Conservation (phyloP, 768 basidiomycete species). For the Lentinula detonsa region DNA sequence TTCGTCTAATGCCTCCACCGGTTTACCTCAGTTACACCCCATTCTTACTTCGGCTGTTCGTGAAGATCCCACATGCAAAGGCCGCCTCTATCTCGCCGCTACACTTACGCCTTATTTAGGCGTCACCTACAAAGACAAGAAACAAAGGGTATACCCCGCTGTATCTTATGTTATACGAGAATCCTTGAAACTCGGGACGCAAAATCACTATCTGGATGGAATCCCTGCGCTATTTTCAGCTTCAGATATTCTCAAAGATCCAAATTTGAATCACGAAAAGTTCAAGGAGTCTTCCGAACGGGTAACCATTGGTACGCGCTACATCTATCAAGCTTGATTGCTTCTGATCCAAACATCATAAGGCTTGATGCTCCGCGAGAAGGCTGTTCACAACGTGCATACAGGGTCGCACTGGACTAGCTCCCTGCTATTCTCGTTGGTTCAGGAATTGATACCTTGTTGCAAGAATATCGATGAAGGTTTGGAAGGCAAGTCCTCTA, state of each 20-base stretch:
- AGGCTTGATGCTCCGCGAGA: constrained; percentile 69
- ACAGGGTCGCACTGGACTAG: constrained; percentile 66
- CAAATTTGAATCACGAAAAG: constrained; percentile 25
- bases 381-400: constrained; percentile 53
- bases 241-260: constrained; percentile 33
- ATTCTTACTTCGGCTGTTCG: constrained; percentile 32
- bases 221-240: constrained; percentile 63
- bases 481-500: constrained; percentile 36
- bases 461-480: constrained; percentile 36
- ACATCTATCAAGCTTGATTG: background rate
- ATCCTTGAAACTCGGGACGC: constrained; percentile 76
- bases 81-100: constrained; percentile 76
- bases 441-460: constrained; percentile 58
- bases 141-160: constrained; percentile 52
- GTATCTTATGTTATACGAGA: constrained; percentile 74
- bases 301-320: constrained; percentile 49
- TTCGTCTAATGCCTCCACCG: constrained; percentile 17
- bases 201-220: constrained; percentile 73
- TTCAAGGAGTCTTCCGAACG: constrained; percentile 41
- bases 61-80: constrained; percentile 31
- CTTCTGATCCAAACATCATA: background rate
- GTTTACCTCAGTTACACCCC: constrained; percentile 41
- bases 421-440: constrained; percentile 68
- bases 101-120: constrained; percentile 66
- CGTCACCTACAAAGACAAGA: constrained; percentile 55